Base-by-base conservation (phyloP, 306 rosid species). In the Cicer bijugum region DNA sequence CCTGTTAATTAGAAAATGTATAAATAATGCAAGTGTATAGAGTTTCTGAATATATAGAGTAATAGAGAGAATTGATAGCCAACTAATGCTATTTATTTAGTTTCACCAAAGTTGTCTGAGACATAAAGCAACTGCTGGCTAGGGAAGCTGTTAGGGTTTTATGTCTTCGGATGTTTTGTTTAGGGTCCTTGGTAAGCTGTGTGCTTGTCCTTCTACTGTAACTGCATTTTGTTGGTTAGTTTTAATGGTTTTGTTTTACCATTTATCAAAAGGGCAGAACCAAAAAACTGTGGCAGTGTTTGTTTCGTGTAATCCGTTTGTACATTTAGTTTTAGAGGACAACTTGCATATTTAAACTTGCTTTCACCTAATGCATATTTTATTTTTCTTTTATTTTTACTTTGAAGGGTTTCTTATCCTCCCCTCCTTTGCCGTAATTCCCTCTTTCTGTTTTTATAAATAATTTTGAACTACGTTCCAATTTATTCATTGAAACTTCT, bases 401-500 rank as follows among this genome's bases (percentile, higher is more conserved):
- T 50, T 74, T 6, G 5, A n/a, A 50, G 15, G n/a, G 67, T 51
- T 74, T 75, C 42, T 55, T 59, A 20, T 19, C 35, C 43, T 7
- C 44, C 40, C 57, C 50, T 23, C 42, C 69, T 47, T 7, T 6
- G 38, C 37, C n/a, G 3, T 9, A 57, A 58, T 28, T 67, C 64
- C 42, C 10, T 69, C 40, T 35, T 39, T 69, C 48, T 12, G 19
- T 57, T 79, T 74, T 69, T 28, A 14, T 59, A 28, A 39, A 9
- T 20, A 59, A 16, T 6, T 2, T 51, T n/a, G 57, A 53, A 44
- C 23, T 19, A 47, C 3, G 4, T 69, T 74, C 72, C 58, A 28
- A 7, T 19, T 23, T 15, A 53, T 84, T 64, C 37, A 71, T 73
- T 53, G 45, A 38, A 62, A 38, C 56, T 71, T 47, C 53, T 74